Evolutionary conservation across 2,329 filamentous ascomycete species (phyloP).

Genomic region (Plenodomus lindquistii): DNA sequence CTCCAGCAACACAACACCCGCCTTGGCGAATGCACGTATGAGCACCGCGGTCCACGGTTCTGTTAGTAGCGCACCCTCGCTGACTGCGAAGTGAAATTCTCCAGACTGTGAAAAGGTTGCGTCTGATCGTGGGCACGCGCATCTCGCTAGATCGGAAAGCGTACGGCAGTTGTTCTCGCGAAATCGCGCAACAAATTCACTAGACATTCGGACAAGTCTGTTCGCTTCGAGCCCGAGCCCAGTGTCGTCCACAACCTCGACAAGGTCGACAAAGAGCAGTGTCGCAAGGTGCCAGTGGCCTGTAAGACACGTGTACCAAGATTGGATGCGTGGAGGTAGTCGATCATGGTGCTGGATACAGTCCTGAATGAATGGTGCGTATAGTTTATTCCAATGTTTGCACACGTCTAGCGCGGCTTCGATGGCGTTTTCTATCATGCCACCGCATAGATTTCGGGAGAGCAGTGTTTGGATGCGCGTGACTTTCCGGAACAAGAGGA

Average conservation of each 20-base stretch:
- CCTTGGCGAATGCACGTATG: conserved; percentile 57
- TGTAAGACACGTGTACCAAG: conserved; percentile 63
- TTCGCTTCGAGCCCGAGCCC: conserved; percentile 25
- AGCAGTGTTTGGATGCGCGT: conserved; percentile 60
- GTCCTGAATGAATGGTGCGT: conserved; percentile 58
- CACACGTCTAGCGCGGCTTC: conserved; percentile 55
- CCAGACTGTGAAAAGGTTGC: conserved; percentile 37
- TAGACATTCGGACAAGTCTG: conserved; percentile 28
- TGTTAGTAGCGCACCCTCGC: conserved; percentile 60
- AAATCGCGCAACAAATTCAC: conserved; percentile 47
- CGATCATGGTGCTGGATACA: conserved; percentile 55
- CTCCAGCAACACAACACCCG: conserved; percentile 49
- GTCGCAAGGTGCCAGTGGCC: conserved; percentile 63
- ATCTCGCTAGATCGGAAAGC: conserved; percentile 55
- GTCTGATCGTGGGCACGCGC: conserved; percentile 45
- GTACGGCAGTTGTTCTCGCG: conserved; percentile 51
- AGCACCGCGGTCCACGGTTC: conserved; percentile 64
- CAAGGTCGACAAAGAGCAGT: conserved; percentile 58
- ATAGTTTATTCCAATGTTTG: conserved; percentile 59
- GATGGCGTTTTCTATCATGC: conserved; percentile 55
- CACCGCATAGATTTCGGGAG: conserved; percentile 43
- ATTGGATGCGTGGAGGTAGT: conserved; percentile 59
- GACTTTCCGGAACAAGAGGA: conserved; percentile 61
- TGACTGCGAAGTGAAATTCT: conserved; percentile 59
- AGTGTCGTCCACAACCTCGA: conserved; percentile 55